Conservation (phyloP, 2,329 filamentous ascomycete species). For the Diaporthe ilicicola region DNA sequence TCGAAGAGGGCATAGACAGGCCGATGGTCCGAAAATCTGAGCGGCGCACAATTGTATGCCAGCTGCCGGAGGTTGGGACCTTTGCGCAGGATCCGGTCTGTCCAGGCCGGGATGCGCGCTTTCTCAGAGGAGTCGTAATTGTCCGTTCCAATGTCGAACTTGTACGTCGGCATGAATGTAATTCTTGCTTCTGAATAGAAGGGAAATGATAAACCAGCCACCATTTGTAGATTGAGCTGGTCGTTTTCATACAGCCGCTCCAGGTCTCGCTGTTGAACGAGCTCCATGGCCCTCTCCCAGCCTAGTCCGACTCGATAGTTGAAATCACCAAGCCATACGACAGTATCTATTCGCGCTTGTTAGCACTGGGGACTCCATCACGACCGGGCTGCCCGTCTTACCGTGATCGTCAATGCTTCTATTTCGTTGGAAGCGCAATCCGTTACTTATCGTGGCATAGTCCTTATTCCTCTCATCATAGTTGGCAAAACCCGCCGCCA, state of each 20-base stretch:
- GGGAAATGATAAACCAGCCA: conserved; percentile 86
- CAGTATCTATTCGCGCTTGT: conserved; percentile 59
- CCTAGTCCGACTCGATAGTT: conserved; percentile 94
- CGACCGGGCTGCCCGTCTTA: conserved; percentile 40
- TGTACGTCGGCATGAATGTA: conserved; percentile 92
- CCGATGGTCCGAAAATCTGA: conserved; percentile 94
- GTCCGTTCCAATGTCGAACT: conserved; percentile 89
- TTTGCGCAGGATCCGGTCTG: conserved; percentile 89
- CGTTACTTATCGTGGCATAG: conserved; percentile 87
- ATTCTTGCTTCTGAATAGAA: conserved; percentile 93
- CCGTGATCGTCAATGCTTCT: conserved; percentile 91
- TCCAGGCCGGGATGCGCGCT: conserved; percentile 94
- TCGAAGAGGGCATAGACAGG: conserved; percentile 92
- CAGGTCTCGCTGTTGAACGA: conserved; percentile 77
- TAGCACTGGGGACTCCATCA: conserved; percentile 31
- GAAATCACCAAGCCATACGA: conserved; percentile 97
- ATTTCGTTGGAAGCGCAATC: conserved; percentile 90
- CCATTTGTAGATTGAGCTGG: conserved; percentile 97
- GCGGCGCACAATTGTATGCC: conserved; percentile 81
- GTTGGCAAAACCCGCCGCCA: conserved; percentile 95
- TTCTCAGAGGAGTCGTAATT: conserved; percentile 97
- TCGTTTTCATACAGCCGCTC: conserved; percentile 89
- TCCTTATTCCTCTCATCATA: conserved; percentile 96
- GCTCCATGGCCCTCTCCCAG: conserved; percentile 77
- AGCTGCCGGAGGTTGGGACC: conserved; percentile 84